These are phyloP conservation scores for Friedmanniomyces endolithicus DNA, from an alignment of 495 filamentous ascomycete species.

Conservation along the genomic window DNA sequence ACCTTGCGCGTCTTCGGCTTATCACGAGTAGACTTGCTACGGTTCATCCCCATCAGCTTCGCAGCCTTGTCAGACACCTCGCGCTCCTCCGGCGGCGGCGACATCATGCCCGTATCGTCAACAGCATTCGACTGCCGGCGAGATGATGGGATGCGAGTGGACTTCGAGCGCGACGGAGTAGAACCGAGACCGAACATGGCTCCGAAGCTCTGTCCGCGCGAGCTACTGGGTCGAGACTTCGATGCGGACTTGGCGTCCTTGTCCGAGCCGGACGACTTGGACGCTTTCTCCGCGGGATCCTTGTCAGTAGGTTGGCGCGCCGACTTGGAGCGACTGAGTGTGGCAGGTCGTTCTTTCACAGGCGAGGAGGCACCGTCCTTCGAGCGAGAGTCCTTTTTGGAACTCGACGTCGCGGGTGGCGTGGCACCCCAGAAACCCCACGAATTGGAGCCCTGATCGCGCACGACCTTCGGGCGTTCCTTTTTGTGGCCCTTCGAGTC, in stretches of 20 bases:
- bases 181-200: constrained; percentile 39
- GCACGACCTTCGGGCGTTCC: constrained; percentile 46
- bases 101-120: constrained; percentile 40
- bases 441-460: constrained; percentile 34
- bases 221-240: constrained; percentile 26
- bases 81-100: constrained; percentile 40
- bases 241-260: constrained; percentile 34
- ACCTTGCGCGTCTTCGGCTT: constrained; percentile 28
- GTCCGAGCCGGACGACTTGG: constrained; percentile 45
- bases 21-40: constrained; percentile 25
- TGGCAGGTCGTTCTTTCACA: constrained; percentile 13
- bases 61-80: constrained; percentile 45
- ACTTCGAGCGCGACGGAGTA: constrained; percentile 35
- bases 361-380: constrained; percentile 20
- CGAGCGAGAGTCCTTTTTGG: constrained; percentile 33
- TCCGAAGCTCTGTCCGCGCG: constrained; percentile 40
- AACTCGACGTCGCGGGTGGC: constrained; percentile 33
- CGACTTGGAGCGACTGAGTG: constrained; percentile 38
- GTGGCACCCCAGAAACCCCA: constrained; percentile 50
- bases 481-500: constrained; percentile 42
- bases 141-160: constrained; percentile 31
- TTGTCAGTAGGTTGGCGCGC: constrained; percentile 38
- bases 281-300: constrained; percentile 37
- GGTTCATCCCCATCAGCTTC: constrained; percentile 44
- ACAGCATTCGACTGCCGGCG: constrained; percentile 36